Base-by-base conservation (phyloP, 1,139 yeast genomes). In the Saccharomycopsis phalli region DNA sequence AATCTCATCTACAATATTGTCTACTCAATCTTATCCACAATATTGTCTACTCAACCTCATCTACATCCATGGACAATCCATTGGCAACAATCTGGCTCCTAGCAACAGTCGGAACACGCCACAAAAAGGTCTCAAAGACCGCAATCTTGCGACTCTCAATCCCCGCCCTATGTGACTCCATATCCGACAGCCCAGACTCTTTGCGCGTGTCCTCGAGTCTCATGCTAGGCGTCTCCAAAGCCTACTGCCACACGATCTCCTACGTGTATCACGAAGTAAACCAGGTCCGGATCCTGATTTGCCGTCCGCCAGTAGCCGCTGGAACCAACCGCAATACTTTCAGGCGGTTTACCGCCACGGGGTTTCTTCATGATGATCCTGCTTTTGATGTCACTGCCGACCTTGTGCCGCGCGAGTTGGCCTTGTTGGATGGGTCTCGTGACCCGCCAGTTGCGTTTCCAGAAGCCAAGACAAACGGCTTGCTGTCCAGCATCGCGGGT, bases 201-300 rank as follows among this genome's bases (percentile, higher is more conserved):
- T 61, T 76, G 21, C 55, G 79, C 27, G 59, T 67, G 21, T 60
- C 69, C 0, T 72, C 82, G 0, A 69, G 61, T 42, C 55, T 79
- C 19, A 55, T 79, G 46, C 68, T 71, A 49, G 87, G 87, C 0
- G 65, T 76, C 2, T 63, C 80, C 0, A 52, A 77, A 31, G 65
- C 74, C 25, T 76, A 72, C 53, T 68, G 63, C 44, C 68, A 70
- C 33, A 72, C 76, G 51, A 63, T 70, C 0, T 65, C 65, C 3
- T 69, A 65, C 48, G 62, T 74, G 42, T 59, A 55, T 37, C 56
- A 58, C 46, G 75, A 69, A 34, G 50, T 53, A 1, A 47, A 47
- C 6, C 21, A 52, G 21, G 48, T 59, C 11, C 58, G 59, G 37
- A 52, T 57, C n/a, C n/a, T n/a, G n/a, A n/a, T n/a, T n/a, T n/a